These are phyloP conservation scores for Phytophthora europaea DNA, from an alignment of 352 stramenopile species.

Conservation along the genomic window DNA sequence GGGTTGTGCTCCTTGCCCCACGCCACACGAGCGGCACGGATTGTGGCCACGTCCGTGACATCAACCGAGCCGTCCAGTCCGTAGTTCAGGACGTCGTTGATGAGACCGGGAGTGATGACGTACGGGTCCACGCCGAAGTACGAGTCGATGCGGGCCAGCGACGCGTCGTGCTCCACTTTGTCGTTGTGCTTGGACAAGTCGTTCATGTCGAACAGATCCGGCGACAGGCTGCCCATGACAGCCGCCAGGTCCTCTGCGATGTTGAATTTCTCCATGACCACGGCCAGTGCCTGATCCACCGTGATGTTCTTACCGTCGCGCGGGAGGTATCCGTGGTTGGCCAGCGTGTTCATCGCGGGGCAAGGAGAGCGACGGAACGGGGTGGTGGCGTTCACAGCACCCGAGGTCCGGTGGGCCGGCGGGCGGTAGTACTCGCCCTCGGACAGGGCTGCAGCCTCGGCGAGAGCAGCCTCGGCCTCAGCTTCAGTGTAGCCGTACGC, in stretches of 20 bases:
- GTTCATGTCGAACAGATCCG: slow-evolving; percentile 35
- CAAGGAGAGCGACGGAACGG: slow-evolving; percentile 51
- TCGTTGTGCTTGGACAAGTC: slow-evolving; percentile 38
- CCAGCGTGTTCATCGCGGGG: slow-evolving; percentile 59
- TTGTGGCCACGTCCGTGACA: slow-evolving; percentile 25
- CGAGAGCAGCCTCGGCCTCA: slow-evolving; percentile 23
- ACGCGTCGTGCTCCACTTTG: slow-evolving; percentile 37
- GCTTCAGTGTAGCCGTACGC: slow-evolving; percentile 32
- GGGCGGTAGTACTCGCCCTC: slow-evolving; percentile 48
- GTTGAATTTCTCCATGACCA: slow-evolving; percentile 51
- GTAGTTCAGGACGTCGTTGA: slow-evolving; percentile 30
- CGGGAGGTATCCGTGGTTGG: slow-evolving; percentile 60
- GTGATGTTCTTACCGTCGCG: slow-evolving; percentile 54
- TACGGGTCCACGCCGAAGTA: slow-evolving; percentile 34
- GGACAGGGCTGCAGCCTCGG: slow-evolving; percentile 14
- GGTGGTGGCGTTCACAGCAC: slow-evolving; percentile 31
- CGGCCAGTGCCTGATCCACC: slow-evolving; percentile 28
- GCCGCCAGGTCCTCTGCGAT: slow-evolving; percentile 35
- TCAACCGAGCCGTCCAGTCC: slow-evolving; percentile 26
- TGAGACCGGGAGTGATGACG: slow-evolving; percentile 27
- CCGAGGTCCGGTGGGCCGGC: slow-evolving; percentile 34
- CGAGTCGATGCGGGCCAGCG: slow-evolving; percentile 31
- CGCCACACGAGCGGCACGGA: slow-evolving; percentile 15
- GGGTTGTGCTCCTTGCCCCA: slow-evolving; percentile 32
- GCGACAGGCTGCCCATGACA: slow-evolving; percentile 27